Percentiles rank a stretch among this genome's conserved stretches.
These are phyloP conservation scores for Pyrenophora graminea DNA, from an alignment of 2,329 filamentous ascomycete species.

Conservation along the genomic window DNA sequence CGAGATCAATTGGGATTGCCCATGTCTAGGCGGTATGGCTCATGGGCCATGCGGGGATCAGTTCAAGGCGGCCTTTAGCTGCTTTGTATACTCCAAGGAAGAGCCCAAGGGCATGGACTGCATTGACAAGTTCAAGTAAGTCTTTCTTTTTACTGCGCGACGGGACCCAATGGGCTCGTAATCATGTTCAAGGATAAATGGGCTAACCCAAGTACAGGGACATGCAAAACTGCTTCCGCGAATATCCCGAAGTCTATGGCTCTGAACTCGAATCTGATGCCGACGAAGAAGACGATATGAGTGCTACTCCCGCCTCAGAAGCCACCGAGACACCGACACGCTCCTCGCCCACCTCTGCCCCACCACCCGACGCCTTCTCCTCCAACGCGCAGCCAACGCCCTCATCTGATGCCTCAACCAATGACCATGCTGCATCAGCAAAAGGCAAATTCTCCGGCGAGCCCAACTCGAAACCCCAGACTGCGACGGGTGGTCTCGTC, in stretches of 20 bases:
- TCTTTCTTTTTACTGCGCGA: constrained; percentile 19
- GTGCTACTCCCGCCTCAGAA: constrained; percentile 18
- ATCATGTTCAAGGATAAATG: background rate
- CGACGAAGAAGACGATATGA: constrained; percentile 64
- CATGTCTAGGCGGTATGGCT: constrained; percentile 96
- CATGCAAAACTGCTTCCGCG: constrained; percentile 97
- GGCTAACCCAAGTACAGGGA: constrained; percentile 58
- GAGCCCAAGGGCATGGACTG: constrained; percentile 98
- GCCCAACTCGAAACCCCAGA: constrained; percentile 13
- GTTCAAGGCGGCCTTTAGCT: constrained; percentile 95
- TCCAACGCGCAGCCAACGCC: constrained; percentile 1
- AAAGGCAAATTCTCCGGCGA: constrained; percentile 13
- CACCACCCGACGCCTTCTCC: background rate
- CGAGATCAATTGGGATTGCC: constrained; percentile 99
- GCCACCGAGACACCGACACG: constrained; percentile 7
- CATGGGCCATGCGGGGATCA: constrained; percentile 93
- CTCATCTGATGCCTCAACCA: constrained; percentile 4
- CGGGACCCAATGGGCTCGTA: background rate
- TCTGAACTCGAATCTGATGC: constrained; percentile 82
- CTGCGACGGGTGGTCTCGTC: constrained; percentile 20
- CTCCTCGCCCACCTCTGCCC: constrained; percentile 1
- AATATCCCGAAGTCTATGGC: constrained; percentile 91
- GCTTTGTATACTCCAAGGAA: constrained; percentile 92
- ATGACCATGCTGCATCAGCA: constrained; percentile 8
- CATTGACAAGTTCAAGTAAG: constrained; percentile 95